phyloP scores from a whole-genome alignment of 2,329 filamentous ascomycete genomes.

The Diaporthe aspalathi region DNA sequence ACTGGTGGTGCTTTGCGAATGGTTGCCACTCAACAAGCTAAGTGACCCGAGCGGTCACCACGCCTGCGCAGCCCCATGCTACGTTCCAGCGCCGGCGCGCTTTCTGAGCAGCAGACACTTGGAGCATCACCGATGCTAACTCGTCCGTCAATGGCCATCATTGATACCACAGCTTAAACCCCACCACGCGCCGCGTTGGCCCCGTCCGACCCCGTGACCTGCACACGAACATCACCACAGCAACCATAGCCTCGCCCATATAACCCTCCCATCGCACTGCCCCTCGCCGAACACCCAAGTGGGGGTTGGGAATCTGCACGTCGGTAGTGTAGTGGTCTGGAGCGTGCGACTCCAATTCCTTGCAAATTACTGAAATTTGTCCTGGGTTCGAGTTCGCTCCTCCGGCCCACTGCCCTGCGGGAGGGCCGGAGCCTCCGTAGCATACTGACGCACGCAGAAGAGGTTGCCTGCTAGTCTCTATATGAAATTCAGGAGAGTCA shows the following conservation, averaged over 20 bases:
- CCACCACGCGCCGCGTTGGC: not conserved
- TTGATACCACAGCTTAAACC: not conserved
- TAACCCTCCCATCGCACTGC: not conserved
- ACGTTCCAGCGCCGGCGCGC: too few relatives aligned
- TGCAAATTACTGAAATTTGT: not conserved
- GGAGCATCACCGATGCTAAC: too few relatives aligned
- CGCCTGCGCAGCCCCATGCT: too few relatives aligned
- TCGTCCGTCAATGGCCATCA: too few relatives aligned
- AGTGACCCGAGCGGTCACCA: too few relatives aligned
- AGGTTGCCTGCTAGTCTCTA: constrained; percentile 19
- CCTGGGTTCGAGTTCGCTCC: not conserved
- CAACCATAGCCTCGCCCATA: not conserved
- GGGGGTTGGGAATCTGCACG: not conserved
- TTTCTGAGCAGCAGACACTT: too few relatives aligned
- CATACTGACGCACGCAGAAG: not conserved
- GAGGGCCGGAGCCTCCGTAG: not conserved
- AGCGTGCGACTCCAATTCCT: not conserved
- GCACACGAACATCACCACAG: not conserved
- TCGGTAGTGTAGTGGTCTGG: not conserved
- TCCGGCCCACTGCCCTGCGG: not conserved
- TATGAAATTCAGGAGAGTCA: constrained; percentile 14
- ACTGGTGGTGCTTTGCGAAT: not conserved
- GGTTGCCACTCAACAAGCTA: too few relatives aligned
- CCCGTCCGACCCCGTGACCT: not conserved
- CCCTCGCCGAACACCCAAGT: not conserved